phyloP scores from a whole-genome alignment of 805 yeast genomes.

The Metschnikowia gruessii region DNA sequence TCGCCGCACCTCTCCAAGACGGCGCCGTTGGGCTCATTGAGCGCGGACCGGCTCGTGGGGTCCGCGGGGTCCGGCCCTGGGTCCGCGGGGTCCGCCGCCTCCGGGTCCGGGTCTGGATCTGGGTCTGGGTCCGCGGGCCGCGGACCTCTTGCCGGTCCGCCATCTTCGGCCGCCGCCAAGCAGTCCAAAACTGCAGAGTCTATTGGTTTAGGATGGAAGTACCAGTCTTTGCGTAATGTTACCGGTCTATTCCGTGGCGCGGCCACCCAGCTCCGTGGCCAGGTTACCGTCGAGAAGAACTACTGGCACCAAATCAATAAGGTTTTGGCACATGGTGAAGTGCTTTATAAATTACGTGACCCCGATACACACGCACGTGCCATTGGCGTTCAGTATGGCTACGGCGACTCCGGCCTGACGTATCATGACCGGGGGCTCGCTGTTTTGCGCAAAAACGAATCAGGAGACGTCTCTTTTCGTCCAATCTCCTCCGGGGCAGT shows the following conservation, averaged over 20 bases:
- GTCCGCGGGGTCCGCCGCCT: too few species aligned
- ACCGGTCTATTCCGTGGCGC: slow-evolving; percentile 50
- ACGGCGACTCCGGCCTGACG: slow-evolving; percentile 83
- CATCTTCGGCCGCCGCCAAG: too few species aligned
- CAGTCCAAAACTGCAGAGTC: slow-evolving; percentile 26
- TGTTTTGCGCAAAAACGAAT: slow-evolving; percentile 49
- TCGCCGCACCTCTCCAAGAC: slow-evolving; percentile 76
- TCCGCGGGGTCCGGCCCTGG: too few species aligned
- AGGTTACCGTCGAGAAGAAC: slow-evolving; percentile 55
- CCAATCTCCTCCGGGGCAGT: slow-evolving; percentile 22
- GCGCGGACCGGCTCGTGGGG: slow-evolving; percentile 40
- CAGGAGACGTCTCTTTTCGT: slow-evolving; percentile 34
- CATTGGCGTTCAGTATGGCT: slow-evolving; percentile 86
- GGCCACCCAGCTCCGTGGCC: slow-evolving; percentile 48
- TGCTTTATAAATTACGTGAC: slow-evolving; percentile 63
- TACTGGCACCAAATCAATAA: slow-evolving; percentile 62
- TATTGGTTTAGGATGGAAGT: slow-evolving; percentile 81
- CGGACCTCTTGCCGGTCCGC: too few species aligned
- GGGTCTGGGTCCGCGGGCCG: too few species aligned
- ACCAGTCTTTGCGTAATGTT: slow-evolving; percentile 61
- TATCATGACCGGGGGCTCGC: slow-evolving; percentile 77
- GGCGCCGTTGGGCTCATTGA: slow-evolving; percentile 73
- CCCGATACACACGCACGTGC: slow-evolving; percentile 46
- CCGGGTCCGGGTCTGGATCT: too few species aligned
- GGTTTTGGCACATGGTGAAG: slow-evolving; percentile 50